Evolutionary conservation across 148 eudicot genomes (phyloP).

Genomic region (Rheum nobile): DNA sequence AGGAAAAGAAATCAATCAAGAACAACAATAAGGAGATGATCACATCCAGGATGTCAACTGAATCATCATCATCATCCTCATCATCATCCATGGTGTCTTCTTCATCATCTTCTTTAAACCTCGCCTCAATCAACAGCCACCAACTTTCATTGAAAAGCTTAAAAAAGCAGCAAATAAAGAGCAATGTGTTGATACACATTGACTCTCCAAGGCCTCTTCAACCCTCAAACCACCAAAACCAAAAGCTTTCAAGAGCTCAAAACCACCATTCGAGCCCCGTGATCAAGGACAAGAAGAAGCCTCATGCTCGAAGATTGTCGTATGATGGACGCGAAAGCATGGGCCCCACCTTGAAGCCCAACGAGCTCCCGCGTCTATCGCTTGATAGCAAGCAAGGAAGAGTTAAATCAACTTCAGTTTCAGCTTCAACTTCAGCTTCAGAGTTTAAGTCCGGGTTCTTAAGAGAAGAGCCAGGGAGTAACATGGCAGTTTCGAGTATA

Average conservation of each 20-base stretch:
- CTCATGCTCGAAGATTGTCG: constrained; percentile 39
- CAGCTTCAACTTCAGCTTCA: not conserved
- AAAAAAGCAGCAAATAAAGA: constrained; percentile 22
- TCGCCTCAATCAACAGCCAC: not conserved
- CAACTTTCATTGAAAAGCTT: constrained; percentile 15
- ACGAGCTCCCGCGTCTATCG: constrained; percentile 70
- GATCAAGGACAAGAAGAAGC: constrained; percentile 7
- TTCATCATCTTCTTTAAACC: not conserved
- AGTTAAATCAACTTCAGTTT: constrained; percentile 16
- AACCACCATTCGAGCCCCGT: constrained; percentile 10
- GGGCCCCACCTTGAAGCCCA: constrained; percentile 26
- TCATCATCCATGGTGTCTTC: constrained; percentile 19
- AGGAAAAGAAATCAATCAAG: constrained; percentile 8
- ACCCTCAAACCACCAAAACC: constrained; percentile 17
- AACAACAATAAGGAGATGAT: constrained; percentile 19
- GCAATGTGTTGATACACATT: constrained; percentile 27
- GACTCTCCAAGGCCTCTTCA: constrained; percentile 66
- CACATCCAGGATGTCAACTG: not conserved
- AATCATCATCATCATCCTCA: too few relatives aligned
- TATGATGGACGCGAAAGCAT: constrained; percentile 52
- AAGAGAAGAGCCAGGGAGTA: constrained; percentile 41
- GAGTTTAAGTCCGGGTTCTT: not conserved
- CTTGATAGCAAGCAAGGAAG: constrained; percentile 56
- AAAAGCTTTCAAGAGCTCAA: constrained; percentile 27
- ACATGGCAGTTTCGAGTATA: constrained; percentile 37